Conservation (phyloP, 108 stramenopile genomes). For the Nitzschia sp. region DNA sequence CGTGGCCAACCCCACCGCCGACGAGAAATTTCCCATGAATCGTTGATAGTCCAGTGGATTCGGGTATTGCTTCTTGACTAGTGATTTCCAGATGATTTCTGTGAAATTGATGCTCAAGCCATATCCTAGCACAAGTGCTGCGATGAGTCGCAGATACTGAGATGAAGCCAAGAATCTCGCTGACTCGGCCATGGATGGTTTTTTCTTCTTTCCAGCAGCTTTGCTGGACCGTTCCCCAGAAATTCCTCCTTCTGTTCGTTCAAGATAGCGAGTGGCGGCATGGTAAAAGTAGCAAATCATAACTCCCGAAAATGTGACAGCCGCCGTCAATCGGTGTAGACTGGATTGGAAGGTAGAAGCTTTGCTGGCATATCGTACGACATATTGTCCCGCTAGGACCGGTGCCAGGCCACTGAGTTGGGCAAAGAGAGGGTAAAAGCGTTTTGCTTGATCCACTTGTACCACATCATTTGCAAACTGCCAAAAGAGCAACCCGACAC, state of each 20-base stretch:
- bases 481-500: conserved; percentile 97
- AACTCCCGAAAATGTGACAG: conserved; percentile 72
- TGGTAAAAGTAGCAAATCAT: conserved; percentile 84
- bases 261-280: conserved; percentile 58
- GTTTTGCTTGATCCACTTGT: conserved; percentile 84
- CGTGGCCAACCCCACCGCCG: conserved; percentile 78
- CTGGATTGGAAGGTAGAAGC: conserved; percentile 73
- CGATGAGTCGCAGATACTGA: conserved; percentile 89
- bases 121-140: conserved; percentile 88
- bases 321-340: conserved; percentile 72
- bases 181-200: conserved; percentile 79
- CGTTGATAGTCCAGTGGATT: conserved; percentile 88
- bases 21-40: conserved; percentile 94
- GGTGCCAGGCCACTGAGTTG: conserved; percentile 93
- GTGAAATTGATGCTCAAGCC: conserved; percentile 96
- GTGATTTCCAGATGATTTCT: conserved; percentile 95
- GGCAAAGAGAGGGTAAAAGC: conserved; percentile 95
- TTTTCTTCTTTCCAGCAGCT: conserved; percentile 52
- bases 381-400: conserved; percentile 87
- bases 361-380: conserved; percentile 74
- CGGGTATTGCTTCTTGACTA: conserved; percentile 90
- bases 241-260: conserved; percentile 41
- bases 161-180: conserved; percentile 85
- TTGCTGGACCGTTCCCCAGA: neutral
- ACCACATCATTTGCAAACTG: conserved; percentile 96